Conservation (phyloP, 2,329 filamentous ascomycete genomes). For the Exophiala oligosperma region DNA sequence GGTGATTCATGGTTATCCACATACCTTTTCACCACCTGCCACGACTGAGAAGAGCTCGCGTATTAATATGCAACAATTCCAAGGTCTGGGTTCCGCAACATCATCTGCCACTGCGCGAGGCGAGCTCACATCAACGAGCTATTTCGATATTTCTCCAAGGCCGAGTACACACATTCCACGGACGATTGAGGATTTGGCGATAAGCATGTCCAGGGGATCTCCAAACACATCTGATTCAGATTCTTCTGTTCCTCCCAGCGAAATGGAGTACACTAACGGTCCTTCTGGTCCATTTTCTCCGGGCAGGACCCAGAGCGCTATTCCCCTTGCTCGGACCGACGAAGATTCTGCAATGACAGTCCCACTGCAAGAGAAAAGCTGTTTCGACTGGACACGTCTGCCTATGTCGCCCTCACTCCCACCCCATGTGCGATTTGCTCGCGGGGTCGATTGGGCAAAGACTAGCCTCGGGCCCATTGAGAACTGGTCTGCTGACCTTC, state of each 20-base stretch:
- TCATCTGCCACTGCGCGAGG: conserved; percentile 29
- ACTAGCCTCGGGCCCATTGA: conserved; percentile 76
- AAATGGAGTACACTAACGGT: conserved; percentile 14
- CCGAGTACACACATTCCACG: conserved; percentile 7
- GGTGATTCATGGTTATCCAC: conserved; percentile 60
- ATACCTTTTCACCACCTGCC: conserved; percentile 33
- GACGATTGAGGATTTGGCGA: conserved; percentile 10
- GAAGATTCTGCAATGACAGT: conserved; percentile 36
- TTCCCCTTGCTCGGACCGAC: not conserved
- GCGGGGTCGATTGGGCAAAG: conserved; percentile 69
- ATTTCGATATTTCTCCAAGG: conserved; percentile 24
- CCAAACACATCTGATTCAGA: conserved; percentile 1
- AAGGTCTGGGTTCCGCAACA: conserved; percentile 23
- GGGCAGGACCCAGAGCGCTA: not conserved
- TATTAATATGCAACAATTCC: conserved; percentile 37
- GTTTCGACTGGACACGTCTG: conserved; percentile 81
- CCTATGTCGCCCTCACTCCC: conserved; percentile 64
- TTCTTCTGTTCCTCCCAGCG: conserved; percentile 9
- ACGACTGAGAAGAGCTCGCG: conserved; percentile 22
- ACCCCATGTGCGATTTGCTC: conserved; percentile 70
- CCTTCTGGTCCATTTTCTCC: conserved; percentile 12
- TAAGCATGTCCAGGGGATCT: conserved; percentile 4
- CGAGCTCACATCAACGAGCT: conserved; percentile 15
- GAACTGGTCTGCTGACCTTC: conserved; percentile 68
- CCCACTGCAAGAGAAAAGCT: conserved; percentile 46